Conservation (phyloP, 441 rosid genomes). For the Erodium moschatum region DNA sequence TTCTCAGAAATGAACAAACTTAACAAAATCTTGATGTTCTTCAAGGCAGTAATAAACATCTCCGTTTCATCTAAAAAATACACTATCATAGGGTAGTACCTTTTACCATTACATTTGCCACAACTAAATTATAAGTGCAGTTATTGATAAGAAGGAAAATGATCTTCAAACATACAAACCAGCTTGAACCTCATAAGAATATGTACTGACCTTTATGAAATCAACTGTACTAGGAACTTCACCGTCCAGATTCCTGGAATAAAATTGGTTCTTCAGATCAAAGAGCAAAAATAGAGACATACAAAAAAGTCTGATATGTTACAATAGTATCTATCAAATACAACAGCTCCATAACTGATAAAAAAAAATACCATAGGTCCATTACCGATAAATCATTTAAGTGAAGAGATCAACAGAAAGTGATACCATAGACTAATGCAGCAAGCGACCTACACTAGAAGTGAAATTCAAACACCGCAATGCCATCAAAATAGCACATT, state of each 20-base stretch:
- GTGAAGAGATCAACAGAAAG: not conserved
- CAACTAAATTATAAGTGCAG: not conserved
- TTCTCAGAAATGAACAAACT: not conserved
- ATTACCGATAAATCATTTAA: not conserved
- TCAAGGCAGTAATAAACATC: not conserved
- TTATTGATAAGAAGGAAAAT: not conserved
- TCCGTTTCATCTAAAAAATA: not conserved
- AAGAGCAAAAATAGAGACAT: not conserved
- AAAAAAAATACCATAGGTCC: not conserved
- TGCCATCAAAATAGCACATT: not conserved
- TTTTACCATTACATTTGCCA: not conserved
- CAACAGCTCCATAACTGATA: not conserved
- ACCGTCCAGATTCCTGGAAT: conserved; percentile 5
- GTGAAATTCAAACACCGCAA: not conserved
- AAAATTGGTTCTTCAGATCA: not conserved
- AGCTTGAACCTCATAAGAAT: not conserved
- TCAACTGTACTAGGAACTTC: conserved; percentile 6
- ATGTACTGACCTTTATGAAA: conserved; percentile 8
- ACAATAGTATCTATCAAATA: not conserved
- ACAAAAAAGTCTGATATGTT: not conserved
- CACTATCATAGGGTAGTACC: not conserved
- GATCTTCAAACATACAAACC: not conserved
- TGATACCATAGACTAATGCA: not conserved
- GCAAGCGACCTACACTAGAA: not conserved
- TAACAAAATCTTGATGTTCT: not conserved